Evolutionary conservation across 2,329 filamentous ascomycete species (phyloP).

Genomic region (Xylariaceae sp.): DNA sequence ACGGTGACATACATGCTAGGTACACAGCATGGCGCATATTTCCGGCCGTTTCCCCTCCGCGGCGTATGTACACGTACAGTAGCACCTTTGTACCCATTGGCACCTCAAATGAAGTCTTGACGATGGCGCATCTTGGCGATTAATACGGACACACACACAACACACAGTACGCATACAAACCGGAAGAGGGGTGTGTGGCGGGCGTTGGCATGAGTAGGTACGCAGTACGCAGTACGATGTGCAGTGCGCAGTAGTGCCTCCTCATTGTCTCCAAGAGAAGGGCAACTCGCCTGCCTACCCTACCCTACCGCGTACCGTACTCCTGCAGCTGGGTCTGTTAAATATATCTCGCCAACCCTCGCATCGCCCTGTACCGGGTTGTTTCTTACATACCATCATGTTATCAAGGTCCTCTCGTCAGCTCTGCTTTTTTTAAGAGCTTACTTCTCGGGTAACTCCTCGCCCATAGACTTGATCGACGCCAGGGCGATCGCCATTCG

Average conservation of each 20-base stretch:
- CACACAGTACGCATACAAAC: slow-evolving; percentile 17
- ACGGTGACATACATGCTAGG: slow-evolving; percentile 18
- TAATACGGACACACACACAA: slow-evolving; percentile 25
- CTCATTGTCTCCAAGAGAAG: slow-evolving; percentile 22
- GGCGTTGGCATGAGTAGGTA: slow-evolving; percentile 9
- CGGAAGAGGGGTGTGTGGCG: slow-evolving; percentile 19
- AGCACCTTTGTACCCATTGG: slow-evolving; percentile 13
- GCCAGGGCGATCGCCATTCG: slow-evolving; percentile 20
- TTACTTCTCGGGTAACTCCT: neutral
- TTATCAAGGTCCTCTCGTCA: slow-evolving; percentile 5
- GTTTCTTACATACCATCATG: slow-evolving; percentile 7
- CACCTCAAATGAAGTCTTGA: slow-evolving; percentile 22
- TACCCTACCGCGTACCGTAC: neutral
- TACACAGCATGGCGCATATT: slow-evolving; percentile 1
- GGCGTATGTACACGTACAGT: neutral
- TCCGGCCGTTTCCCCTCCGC: slow-evolving; percentile 28
- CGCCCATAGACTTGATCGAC: slow-evolving; percentile 21
- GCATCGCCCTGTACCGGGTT: slow-evolving; percentile 15
- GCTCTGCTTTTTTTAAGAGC: slow-evolving; percentile 2
- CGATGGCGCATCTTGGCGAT: slow-evolving; percentile 25
- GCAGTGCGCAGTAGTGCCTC: slow-evolving; percentile 1
- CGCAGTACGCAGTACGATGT: too few species aligned
- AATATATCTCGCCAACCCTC: slow-evolving; percentile 26
- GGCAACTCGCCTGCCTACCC: slow-evolving; percentile 9
- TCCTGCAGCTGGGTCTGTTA: slow-evolving; percentile 3